Percentiles rank a stretch among this genome's conserved stretches.
phyloP scores from a whole-genome alignment of 495 filamentous ascomycete genomes.

The Xylaria venustula region DNA sequence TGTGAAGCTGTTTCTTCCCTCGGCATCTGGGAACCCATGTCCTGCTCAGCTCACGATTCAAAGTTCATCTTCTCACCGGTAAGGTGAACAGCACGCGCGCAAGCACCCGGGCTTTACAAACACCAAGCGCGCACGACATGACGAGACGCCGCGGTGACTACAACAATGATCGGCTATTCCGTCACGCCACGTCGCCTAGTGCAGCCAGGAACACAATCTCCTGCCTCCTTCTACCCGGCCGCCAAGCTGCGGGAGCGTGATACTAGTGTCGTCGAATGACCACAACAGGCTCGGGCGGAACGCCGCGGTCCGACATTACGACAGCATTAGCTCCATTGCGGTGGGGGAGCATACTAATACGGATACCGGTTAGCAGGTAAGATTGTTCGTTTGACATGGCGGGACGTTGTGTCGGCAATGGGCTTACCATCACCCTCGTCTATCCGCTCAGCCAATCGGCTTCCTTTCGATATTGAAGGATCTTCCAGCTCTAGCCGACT shows the following conservation, averaged over 20 bases:
- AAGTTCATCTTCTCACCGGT: background rate
- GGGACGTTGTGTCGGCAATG: constrained; percentile 1
- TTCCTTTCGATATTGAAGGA: background rate
- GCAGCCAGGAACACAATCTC: background rate
- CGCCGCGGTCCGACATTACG: constrained; percentile 14
- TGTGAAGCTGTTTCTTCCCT: background rate
- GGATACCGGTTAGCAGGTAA: constrained; percentile 12
- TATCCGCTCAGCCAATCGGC: background rate
- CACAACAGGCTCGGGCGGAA: constrained; percentile 5
- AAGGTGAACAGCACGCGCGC: too few relatives aligned
- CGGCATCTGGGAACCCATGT: background rate
- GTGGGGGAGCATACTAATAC: constrained; percentile 13
- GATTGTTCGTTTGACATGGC: constrained; percentile 18
- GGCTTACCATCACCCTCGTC: background rate
- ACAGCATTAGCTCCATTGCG: constrained; percentile 8
- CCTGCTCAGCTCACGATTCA: background rate
- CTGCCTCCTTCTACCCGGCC: background rate
- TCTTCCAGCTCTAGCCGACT: background rate
- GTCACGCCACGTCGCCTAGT: background rate
- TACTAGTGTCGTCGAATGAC: constrained; percentile 11
- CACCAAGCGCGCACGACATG: background rate
- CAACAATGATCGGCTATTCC: background rate
- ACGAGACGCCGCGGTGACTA: background rate
- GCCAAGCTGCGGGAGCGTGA: constrained; percentile 5
- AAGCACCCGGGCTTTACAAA: too few relatives aligned